These are phyloP conservation scores for Wickerhamomyces tratensis DNA, from an alignment of 805 yeast genomes.

Conservation along the genomic window DNA sequence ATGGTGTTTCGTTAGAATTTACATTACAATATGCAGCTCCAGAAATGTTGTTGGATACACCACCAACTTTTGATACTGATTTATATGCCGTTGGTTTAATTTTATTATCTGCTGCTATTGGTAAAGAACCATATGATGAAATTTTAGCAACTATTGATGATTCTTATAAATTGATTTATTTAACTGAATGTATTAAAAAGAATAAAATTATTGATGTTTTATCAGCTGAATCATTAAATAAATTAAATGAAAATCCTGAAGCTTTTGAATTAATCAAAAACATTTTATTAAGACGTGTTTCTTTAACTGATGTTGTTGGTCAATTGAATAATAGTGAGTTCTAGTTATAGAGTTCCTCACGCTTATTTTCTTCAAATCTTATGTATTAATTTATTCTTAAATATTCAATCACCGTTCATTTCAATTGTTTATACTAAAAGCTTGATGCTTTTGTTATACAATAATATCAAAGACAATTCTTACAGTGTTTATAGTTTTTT, in stretches of 20 bases:
- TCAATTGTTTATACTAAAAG: no score
- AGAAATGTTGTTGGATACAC: constrained; percentile 22
- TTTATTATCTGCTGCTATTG: constrained; percentile 34
- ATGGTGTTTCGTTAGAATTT: constrained; percentile 18
- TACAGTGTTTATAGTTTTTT: no score
- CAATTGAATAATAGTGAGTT: neutral
- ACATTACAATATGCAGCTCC: constrained; percentile 37
- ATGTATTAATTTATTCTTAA: no score
- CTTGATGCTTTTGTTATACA: no score
- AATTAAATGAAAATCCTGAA: constrained; percentile 11
- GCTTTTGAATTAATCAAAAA: constrained; percentile 15
- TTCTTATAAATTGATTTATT: constrained; percentile 16
- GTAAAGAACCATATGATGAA: constrained; percentile 31
- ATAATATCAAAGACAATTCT: no score
- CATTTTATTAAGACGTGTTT: constrained; percentile 20
- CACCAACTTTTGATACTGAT: constrained; percentile 30
- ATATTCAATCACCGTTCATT: no score
- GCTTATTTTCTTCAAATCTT: no score
- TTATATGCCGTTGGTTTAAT: constrained; percentile 37
- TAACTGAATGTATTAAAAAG: constrained; percentile 23
- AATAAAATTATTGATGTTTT: constrained; percentile 24
- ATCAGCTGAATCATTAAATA: constrained; percentile 15
- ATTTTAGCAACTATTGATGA: constrained; percentile 6
- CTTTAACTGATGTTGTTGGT: constrained; percentile 12
- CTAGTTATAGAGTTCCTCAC: no score